A percentile compares a stretch with the other conserved stretches of the same genome.
Conservation (phyloP, 441 rosid species). For the Populus hybrid region DNA sequence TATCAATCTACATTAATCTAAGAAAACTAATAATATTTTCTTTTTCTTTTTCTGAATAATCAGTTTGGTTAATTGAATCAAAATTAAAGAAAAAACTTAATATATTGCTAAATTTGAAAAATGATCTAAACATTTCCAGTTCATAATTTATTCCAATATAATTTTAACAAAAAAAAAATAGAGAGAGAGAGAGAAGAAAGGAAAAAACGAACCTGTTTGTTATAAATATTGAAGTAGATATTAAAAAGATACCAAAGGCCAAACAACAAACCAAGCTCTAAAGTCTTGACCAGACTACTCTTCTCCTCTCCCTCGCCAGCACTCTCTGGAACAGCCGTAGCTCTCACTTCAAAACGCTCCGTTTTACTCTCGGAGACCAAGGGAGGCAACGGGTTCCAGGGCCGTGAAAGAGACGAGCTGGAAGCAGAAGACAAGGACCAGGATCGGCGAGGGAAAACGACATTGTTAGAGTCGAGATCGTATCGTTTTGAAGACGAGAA, state of each 20-base stretch:
- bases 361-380: conserved; percentile 24
- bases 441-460: conserved; percentile 50
- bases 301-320: conserved; percentile 49
- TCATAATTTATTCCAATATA: neutral
- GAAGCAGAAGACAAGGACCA: conserved; percentile 46
- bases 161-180: neutral
- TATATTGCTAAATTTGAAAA: neutral
- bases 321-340: conserved; percentile 66
- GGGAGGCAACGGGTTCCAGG: conserved; percentile 50
- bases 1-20: neutral
- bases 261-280: conserved; percentile 72
- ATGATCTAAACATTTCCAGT: neutral
- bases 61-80: neutral
- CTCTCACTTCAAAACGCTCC: conserved; percentile 43
- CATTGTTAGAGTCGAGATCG: conserved; percentile 37
- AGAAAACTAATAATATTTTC: neutral
- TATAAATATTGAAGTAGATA: conserved; percentile 97
- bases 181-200: neutral
- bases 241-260: conserved; percentile 90
- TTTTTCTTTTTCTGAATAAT: neutral
- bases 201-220: conserved; percentile 68
- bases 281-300: conserved; percentile 34
- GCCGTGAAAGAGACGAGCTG: conserved; percentile 37
- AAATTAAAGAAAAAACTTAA: neutral
- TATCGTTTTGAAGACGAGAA: conserved; percentile 19